Evolutionary conservation across 192 early-diverging fungal species (phyloP).

Genomic region (Linnemannia hyalina): DNA sequence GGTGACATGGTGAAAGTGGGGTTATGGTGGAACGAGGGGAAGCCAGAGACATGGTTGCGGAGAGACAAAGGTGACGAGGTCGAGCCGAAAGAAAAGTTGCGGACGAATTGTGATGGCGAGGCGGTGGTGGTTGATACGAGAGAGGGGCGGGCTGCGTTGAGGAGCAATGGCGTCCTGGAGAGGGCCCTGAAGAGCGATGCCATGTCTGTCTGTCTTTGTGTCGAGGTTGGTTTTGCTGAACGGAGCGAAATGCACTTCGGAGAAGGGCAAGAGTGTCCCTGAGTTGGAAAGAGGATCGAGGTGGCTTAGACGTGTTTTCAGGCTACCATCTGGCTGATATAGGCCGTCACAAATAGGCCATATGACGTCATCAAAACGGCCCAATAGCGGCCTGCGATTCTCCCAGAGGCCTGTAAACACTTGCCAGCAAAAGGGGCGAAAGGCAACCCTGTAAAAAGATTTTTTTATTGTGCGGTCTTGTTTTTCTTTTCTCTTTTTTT

Average conservation of each 20-base stretch:
- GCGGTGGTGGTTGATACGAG: background rate
- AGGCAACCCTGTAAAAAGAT: background rate
- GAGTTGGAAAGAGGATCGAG: background rate
- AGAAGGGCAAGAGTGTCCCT: background rate
- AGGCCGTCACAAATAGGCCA: background rate
- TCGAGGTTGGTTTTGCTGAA: constrained; percentile 7
- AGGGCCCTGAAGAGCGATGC: constrained; percentile 54
- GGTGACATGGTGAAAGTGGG: constrained; percentile 20
- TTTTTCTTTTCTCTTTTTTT: constrained; percentile 33
- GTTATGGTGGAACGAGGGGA: constrained; percentile 13
- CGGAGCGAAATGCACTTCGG: background rate
- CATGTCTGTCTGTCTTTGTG: constrained; percentile 22
- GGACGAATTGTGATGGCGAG: constrained; percentile 40
- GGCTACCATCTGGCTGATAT: background rate
- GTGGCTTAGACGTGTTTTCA: constrained; percentile 22
- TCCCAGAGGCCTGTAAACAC: no score
- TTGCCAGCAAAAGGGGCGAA: background rate
- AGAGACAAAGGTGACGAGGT: constrained; percentile 27
- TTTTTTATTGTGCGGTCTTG: constrained; percentile 10
- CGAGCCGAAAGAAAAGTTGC: constrained; percentile 45
- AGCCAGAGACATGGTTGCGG: constrained; percentile 22
- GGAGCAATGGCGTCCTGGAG: constrained; percentile 45
- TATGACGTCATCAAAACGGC: background rate
- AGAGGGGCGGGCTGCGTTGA: constrained; percentile 19
- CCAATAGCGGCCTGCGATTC: no score